Evolutionary conservation across 495 filamentous ascomycete genomes (phyloP), one percentile per base, ranked within the genome.

Genomic region (Talaromyces stipitatus): DNA sequence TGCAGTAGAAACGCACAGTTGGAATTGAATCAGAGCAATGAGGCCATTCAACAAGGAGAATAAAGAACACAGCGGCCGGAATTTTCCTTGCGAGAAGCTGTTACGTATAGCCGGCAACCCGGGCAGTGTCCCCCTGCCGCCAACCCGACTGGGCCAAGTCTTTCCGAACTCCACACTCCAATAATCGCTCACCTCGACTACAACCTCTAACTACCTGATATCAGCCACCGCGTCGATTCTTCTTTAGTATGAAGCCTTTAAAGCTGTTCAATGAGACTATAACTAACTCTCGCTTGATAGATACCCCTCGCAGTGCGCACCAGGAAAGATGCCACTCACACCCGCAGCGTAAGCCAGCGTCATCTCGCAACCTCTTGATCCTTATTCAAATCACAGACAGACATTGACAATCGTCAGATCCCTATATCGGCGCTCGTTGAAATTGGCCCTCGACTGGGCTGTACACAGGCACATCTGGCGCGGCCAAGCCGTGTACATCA

Each of bases 401-500:
- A 24, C 24, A 26, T 46, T 27, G 12, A 26, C 43, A 32, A 62
- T 71, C 55, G 67, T 5, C 67, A 97, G 95, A 58, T 91, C 89
- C 30, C 86, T 99, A 43, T 97, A 99, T 72, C 86, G 94, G 60
- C 90, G 91, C 58, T 90, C 88, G 18, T 73, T 97, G 64, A 97
- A 96, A 80, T 83, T 95, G 57, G 81, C 94, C 14, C 88, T 97
- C 61, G 90, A 95, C 77, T 99, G 94, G 95, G 78, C 88, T 56
- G 88, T 97, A 58, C 88, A 96, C 62, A 84, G 95, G 56, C 81
- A 86, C 60, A 71, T 96, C 60, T 99, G 95, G 92, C 84, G 95
- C 59, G 89, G 91, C 54, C 92, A 97, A 69, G 94, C 95, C 16
- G 75, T 97, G 59, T 97, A 99, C 68, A 94, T 99, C 60, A 86